A percentile compares a stretch with the other conserved stretches of the same genome.
These are phyloP conservation scores for Trichoderma reesei DNA, from an alignment of 495 filamentous ascomycete species.

Conservation along the genomic window DNA sequence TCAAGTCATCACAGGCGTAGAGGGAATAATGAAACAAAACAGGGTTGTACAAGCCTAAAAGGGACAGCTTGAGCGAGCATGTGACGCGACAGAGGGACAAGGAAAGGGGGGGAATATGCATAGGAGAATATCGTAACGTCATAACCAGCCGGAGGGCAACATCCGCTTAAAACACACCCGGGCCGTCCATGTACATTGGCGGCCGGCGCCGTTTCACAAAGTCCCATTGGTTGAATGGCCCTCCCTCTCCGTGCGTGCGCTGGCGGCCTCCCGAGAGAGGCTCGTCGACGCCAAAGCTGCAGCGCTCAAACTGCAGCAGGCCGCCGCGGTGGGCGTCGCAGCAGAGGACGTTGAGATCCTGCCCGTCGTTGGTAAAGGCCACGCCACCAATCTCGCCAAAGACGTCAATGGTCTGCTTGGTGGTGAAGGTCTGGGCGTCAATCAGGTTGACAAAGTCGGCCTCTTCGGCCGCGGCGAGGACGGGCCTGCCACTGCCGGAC, in stretches of 20 bases:
- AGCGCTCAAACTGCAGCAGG: conserved; percentile 65
- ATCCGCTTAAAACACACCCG: background rate
- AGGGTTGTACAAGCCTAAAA: background rate
- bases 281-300: conserved; percentile 15
- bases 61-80: background rate
- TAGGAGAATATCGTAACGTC: background rate
- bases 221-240: background rate
- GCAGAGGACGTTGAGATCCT: conserved; percentile 62
- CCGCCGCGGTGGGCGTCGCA: conserved; percentile 69
- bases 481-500: conserved; percentile 59
- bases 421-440: conserved; percentile 54
- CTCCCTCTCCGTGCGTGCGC: background rate
- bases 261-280: background rate
- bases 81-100: background rate
- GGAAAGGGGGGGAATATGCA: background rate
- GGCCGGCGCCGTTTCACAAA: background rate
- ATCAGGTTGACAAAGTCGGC: conserved; percentile 76
- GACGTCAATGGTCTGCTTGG: conserved; percentile 69
- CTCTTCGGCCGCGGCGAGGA: conserved; percentile 72
- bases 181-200: background rate
- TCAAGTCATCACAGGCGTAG: background rate
- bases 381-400: conserved; percentile 81
- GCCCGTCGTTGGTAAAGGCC: conserved; percentile 61
- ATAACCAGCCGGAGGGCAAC: background rate
- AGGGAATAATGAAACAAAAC: background rate